These are phyloP conservation scores for Cucurbita ficifolia DNA, from an alignment of 306 rosid genomes.

Conservation along the genomic window DNA sequence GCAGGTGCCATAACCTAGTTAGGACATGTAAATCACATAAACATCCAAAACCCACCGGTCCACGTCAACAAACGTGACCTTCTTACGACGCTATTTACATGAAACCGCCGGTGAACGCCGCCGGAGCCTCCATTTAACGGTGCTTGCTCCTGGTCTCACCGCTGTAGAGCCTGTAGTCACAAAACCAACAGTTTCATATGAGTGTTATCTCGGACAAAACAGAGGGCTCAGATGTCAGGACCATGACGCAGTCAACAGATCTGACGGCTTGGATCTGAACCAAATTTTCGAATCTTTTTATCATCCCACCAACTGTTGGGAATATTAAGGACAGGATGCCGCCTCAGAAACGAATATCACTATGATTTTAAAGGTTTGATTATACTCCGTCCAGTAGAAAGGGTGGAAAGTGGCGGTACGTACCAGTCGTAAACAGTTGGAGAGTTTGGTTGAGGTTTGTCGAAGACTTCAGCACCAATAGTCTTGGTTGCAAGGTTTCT, in stretches of 20 bases:
- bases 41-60: background rate
- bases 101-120: background rate
- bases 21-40: background rate
- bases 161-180: constrained; percentile 70
- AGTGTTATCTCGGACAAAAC: background rate
- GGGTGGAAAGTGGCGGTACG: background rate
- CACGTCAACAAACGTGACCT: background rate
- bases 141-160: constrained; percentile 75
- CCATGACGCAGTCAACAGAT: background rate
- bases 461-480: constrained; percentile 60
- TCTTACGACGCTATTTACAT: constrained; percentile 21
- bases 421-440: constrained; percentile 98
- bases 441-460: constrained; percentile 75
- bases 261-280: background rate
- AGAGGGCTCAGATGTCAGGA: background rate
- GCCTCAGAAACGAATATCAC: background rate
- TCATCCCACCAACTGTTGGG: background rate
- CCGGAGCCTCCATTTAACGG: constrained; percentile 19
- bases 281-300: background rate
- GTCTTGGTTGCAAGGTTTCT: constrained; percentile 60
- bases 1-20: background rate
- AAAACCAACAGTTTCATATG: background rate
- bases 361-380: background rate
- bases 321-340: background rate
- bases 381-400: background rate